phyloP scores from a whole-genome alignment of 495 filamentous ascomycete genomes.

The Penicillium canariense region DNA sequence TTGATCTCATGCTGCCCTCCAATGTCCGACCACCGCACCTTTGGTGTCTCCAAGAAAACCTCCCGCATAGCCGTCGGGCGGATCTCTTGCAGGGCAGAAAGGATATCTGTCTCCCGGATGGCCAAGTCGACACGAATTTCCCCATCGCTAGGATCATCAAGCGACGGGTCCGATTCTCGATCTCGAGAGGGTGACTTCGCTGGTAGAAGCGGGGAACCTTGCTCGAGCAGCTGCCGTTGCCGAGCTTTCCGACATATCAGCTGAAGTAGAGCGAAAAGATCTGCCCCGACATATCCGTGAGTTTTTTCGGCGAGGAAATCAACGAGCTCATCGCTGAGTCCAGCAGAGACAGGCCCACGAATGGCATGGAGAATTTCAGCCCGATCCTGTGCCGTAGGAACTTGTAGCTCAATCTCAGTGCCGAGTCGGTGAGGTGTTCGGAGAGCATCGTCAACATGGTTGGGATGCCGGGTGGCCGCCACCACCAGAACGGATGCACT shows the following conservation, averaged over 20 bases:
- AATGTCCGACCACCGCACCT: slow-evolving; percentile 85
- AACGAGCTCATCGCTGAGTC: slow-evolving; percentile 35
- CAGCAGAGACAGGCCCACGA: slow-evolving; percentile 31
- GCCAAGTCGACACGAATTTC: slow-evolving; percentile 19
- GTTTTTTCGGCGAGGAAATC: slow-evolving; percentile 55
- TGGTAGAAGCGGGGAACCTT: background rate
- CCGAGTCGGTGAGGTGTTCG: slow-evolving; percentile 64
- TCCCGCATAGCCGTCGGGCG: slow-evolving; percentile 88
- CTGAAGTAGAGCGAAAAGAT: slow-evolving; percentile 54
- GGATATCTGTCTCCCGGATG: slow-evolving; percentile 50
- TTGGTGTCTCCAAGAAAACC: slow-evolving; percentile 82
- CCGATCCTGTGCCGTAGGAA: slow-evolving; percentile 71
- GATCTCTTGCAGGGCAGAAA: slow-evolving; percentile 53
- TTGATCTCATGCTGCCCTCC: slow-evolving; percentile 85
- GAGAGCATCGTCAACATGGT: slow-evolving; percentile 71
- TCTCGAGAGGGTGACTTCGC: background rate
- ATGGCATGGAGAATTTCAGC: slow-evolving; percentile 66
- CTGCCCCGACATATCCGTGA: slow-evolving; percentile 67
- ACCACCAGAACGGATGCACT: slow-evolving; percentile 61
- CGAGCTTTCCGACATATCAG: slow-evolving; percentile 44
- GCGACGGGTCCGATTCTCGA: background rate
- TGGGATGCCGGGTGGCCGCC: slow-evolving; percentile 68
- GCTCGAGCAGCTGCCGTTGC: slow-evolving; percentile 29
- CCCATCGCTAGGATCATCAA: slow-evolving; percentile 3
- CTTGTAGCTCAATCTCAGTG: slow-evolving; percentile 72